Evolutionary conservation across 768 basidiomycete genomes (phyloP).

Genomic region (Candolleomyces efflorescens): DNA sequence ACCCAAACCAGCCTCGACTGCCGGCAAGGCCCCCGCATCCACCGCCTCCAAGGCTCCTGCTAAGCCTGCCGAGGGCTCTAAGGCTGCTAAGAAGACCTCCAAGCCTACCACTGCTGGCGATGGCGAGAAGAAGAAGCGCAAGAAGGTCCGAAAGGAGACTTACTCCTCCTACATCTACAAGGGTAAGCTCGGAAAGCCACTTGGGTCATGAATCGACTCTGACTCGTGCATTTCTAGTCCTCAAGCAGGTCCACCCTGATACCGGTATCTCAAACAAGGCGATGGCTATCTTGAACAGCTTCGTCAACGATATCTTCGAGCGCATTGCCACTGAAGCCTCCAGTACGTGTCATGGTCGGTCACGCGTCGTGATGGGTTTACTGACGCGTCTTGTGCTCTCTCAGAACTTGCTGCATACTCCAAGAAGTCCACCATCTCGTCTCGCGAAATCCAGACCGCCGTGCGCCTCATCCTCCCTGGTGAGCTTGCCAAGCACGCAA

Average conservation of each 20-base stretch:
- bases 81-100: conserved; percentile 79
- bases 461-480: conserved; percentile 97
- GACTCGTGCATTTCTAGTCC: conserved; percentile 44
- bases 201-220: not conserved
- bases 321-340: conserved; percentile 91
- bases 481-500: conserved; percentile 97
- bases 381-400: conserved; percentile 7
- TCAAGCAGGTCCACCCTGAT: conserved; percentile 97
- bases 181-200: conserved; percentile 38
- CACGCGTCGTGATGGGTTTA: not conserved
- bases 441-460: conserved; percentile 96
- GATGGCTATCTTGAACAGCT: conserved; percentile 94
- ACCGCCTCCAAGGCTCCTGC: conserved; percentile 72
- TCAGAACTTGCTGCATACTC: conserved; percentile 94
- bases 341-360: conserved; percentile 43
- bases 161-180: conserved; percentile 96
- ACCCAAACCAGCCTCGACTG: conserved; percentile 77
- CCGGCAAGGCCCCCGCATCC: conserved; percentile 72
- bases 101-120: conserved; percentile 51
- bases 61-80: conserved; percentile 55
- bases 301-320: conserved; percentile 94
- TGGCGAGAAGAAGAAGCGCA: conserved; percentile 84
- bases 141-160: conserved; percentile 87
- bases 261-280: conserved; percentile 99
- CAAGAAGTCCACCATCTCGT: conserved; percentile 98